A percentile compares a stretch with the other conserved stretches of the same genome.
Evolutionary conservation across 441 rosid genomes (phyloP).

Genomic region (Euphorbia celastroides): DNA sequence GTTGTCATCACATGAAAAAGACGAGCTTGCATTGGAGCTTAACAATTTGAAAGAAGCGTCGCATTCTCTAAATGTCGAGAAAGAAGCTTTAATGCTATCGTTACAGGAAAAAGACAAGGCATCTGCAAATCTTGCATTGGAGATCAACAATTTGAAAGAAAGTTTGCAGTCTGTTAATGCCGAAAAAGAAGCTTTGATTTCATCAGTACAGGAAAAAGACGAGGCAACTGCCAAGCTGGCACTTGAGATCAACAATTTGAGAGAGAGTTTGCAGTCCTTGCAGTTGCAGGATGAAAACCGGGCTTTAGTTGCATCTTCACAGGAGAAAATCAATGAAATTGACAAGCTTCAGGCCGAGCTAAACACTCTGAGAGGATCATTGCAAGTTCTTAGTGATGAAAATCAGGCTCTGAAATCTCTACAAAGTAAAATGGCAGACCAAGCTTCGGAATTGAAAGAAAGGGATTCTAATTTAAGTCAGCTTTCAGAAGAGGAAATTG

Average conservation of each 20-base stretch:
- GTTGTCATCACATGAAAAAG: constrained; percentile 16
- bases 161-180: constrained; percentile 18
- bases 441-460: constrained; percentile 53
- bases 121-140: constrained; percentile 12
- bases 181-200: constrained; percentile 21
- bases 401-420: no score
- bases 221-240: constrained; percentile 16
- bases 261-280: constrained; percentile 15
- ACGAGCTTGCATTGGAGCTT: constrained; percentile 22
- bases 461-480: constrained; percentile 29
- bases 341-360: constrained; percentile 45
- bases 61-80: constrained; percentile 22
- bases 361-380: constrained; percentile 37
- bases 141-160: constrained; percentile 18
- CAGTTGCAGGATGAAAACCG: constrained; percentile 43
- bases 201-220: constrained; percentile 13
- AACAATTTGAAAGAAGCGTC: constrained; percentile 20
- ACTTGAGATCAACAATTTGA: constrained; percentile 11
- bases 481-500: constrained; percentile 50
- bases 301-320: constrained; percentile 42
- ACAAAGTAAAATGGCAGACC: constrained; percentile 42
- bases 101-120: constrained; percentile 16
- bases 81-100: constrained; percentile 16
- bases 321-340: constrained; percentile 49
- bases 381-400: constrained; percentile 34